Evolutionary conservation across 1,284 basidiomycete genomes (phyloP).

Genomic region (Pseudozyma hubeiensis): DNA sequence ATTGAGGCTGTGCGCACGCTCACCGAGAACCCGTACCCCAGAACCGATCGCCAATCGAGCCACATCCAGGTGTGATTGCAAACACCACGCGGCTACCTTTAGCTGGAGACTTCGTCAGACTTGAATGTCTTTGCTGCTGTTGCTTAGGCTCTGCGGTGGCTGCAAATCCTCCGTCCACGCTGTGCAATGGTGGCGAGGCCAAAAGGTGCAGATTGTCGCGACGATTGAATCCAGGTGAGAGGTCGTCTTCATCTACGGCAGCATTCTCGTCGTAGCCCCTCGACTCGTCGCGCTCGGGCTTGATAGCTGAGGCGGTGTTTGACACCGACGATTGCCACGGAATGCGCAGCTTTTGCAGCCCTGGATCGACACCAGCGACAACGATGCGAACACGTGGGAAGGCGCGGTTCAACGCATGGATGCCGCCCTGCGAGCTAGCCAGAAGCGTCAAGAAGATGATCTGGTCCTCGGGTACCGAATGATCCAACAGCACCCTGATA

Average conservation of each 20-base stretch:
- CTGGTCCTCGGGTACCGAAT: conserved; percentile 85
- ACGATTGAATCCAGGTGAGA: conserved; percentile 28
- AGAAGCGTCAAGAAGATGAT: conserved; percentile 78
- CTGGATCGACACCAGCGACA: conserved; percentile 63
- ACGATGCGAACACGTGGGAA: conserved; percentile 75
- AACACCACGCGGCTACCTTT: conserved; percentile 55
- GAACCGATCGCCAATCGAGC: conserved; percentile 65
- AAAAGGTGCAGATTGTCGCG: conserved; percentile 25
- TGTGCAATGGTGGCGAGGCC: conserved; percentile 26
- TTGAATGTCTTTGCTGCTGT: conserved; percentile 11
- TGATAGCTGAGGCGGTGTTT: conserved; percentile 1
- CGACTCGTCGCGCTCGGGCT: conserved; percentile 13
- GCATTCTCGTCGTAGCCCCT: conserved; percentile 10
- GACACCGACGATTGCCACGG: conserved; percentile 26
- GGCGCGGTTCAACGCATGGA: conserved; percentile 80
- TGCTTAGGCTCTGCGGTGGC: conserved; percentile 1
- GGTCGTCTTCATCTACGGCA: conserved; percentile 36
- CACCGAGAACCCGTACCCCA: conserved; percentile 55
- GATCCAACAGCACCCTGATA: conserved; percentile 91
- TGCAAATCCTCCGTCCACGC: conserved; percentile 21
- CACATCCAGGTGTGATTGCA: conserved; percentile 64
- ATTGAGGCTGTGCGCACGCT: not conserved
- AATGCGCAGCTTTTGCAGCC: conserved; percentile 57
- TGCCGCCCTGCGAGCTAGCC: conserved; percentile 82
- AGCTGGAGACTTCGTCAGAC: conserved; percentile 12